A percentile compares a stretch with the other conserved stretches of the same genome.
Evolutionary conservation across 2,329 filamentous ascomycete species (phyloP).

Genomic region (Davidsoniella eucalypti): DNA sequence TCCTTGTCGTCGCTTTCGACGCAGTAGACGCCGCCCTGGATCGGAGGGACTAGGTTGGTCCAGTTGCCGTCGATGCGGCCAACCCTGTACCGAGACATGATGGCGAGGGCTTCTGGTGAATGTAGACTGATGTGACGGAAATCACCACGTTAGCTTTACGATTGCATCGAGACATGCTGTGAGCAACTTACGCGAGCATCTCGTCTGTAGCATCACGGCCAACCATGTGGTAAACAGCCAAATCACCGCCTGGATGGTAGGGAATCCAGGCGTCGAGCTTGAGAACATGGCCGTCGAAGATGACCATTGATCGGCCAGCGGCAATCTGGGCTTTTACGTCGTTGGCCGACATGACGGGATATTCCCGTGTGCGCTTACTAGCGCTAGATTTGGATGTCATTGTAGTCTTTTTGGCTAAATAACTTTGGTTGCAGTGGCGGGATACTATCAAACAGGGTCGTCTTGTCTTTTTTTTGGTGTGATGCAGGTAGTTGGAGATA

Average conservation of each 20-base stretch:
- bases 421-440: no score
- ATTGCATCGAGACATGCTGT: background rate
- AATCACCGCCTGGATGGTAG: slow-evolving; percentile 84
- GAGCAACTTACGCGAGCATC: slow-evolving; percentile 57
- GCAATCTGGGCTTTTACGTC: slow-evolving; percentile 60
- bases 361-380: slow-evolving; percentile 14
- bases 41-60: slow-evolving; percentile 78
- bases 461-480: no score
- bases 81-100: slow-evolving; percentile 71
- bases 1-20: slow-evolving; percentile 13
- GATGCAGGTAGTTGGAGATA: no score
- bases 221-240: slow-evolving; percentile 84
- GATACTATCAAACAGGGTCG: no score
- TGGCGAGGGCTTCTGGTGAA: slow-evolving; percentile 55
- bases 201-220: slow-evolving; percentile 90
- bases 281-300: slow-evolving; percentile 65
- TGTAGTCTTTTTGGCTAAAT: background rate
- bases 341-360: slow-evolving; percentile 24
- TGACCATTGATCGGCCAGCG: slow-evolving; percentile 61
- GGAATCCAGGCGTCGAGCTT: slow-evolving; percentile 79
- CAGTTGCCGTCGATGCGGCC: slow-evolving; percentile 67
- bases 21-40: slow-evolving; percentile 69
- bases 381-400: slow-evolving; percentile 10
- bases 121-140: slow-evolving; percentile 45
- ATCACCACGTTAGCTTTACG: slow-evolving; percentile 12